A percentile compares a stretch with the other conserved stretches of the same genome.
phyloP scores from a whole-genome alignment of 257 asterid species.

The Solanum okadae region DNA sequence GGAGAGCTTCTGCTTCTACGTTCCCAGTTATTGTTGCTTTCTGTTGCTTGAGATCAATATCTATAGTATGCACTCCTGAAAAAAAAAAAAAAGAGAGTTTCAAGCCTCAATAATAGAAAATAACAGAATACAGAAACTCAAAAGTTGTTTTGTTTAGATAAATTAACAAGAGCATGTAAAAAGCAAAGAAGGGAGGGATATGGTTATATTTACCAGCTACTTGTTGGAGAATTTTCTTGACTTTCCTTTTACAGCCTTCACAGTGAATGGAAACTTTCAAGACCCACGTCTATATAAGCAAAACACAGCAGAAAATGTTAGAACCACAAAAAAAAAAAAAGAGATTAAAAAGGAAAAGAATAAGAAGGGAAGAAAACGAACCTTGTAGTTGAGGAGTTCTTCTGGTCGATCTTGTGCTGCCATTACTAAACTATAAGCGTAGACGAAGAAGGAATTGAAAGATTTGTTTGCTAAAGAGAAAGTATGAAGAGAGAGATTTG shows the following conservation, averaged over 20 bases:
- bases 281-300: constrained; percentile 31
- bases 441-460: background rate
- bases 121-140: background rate
- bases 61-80: constrained; percentile 45
- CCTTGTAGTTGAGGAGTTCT: constrained; percentile 33
- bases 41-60: constrained; percentile 54
- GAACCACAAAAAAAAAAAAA: background rate
- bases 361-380: background rate
- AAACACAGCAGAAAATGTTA: background rate
- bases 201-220: constrained; percentile 21
- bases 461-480: background rate
- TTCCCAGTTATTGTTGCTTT: constrained; percentile 49
- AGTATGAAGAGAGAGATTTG: background rate
- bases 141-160: background rate
- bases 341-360: background rate
- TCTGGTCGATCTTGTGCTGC: constrained; percentile 22
- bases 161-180: background rate
- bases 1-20: constrained; percentile 26
- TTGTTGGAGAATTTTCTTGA: constrained; percentile 43
- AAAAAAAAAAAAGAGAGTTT: background rate
- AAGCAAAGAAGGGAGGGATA: background rate
- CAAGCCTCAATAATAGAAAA: background rate
- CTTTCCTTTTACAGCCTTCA: constrained; percentile 64
- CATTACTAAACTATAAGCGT: constrained; percentile 15
- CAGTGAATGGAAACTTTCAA: constrained; percentile 70